phyloP scores from a whole-genome alignment of 345 rosid genomes.

The Dovyalis caffra region DNA sequence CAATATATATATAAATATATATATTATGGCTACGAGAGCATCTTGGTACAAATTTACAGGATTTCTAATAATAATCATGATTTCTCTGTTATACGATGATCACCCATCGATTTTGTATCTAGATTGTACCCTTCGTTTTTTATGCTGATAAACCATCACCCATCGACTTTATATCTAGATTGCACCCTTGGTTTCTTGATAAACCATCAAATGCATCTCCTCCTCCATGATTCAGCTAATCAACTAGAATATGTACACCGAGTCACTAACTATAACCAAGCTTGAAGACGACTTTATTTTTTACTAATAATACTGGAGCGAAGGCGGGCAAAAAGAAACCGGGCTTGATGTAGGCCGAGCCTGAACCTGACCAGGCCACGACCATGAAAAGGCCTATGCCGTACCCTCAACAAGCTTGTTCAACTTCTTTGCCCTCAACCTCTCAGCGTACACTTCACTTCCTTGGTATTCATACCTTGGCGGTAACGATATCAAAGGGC shows the following conservation, averaged over 20 bases:
- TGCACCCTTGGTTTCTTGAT: too few relatives aligned
- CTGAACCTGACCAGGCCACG: background rate
- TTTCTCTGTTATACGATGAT: too few relatives aligned
- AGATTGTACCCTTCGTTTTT: too few relatives aligned
- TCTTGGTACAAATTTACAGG: too few relatives aligned
- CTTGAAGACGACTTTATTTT: background rate
- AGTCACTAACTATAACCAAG: background rate
- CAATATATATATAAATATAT: too few relatives aligned
- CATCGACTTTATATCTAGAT: background rate
- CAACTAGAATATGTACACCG: too few relatives aligned
- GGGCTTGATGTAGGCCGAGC: background rate
- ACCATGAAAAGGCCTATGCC: slow-evolving; percentile 26
- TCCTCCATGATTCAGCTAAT: too few relatives aligned
- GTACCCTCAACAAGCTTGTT: slow-evolving; percentile 60
- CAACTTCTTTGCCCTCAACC: slow-evolving; percentile 64
- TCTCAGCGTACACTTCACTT: slow-evolving; percentile 52
- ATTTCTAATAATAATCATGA: too few relatives aligned
- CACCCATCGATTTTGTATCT: background rate
- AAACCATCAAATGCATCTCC: too few relatives aligned
- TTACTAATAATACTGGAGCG: too few relatives aligned
- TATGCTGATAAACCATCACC: too few relatives aligned
- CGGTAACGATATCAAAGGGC: slow-evolving; percentile 66
- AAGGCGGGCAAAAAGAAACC: background rate
- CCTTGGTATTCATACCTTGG: slow-evolving; percentile 57
- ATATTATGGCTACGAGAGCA: too few relatives aligned